Evolutionary conservation across 805 yeast species (phyloP).

Genomic region (Wickerhamomyces alni): DNA sequence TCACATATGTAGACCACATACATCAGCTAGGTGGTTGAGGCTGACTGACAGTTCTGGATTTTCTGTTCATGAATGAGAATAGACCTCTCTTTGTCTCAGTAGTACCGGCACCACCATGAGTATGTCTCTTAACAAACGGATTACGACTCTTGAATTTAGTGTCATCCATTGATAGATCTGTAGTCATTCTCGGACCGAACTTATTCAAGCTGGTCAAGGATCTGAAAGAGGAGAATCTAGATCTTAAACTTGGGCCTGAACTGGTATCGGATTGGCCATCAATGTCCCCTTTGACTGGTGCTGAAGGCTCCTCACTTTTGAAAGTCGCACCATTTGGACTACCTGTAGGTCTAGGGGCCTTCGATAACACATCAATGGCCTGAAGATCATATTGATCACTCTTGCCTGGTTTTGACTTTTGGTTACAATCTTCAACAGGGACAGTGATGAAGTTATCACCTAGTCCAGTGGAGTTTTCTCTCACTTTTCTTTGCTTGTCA

Average conservation of each 20-base stretch:
- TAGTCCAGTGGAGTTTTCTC: background rate
- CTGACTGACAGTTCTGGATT: background rate
- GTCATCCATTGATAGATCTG: too few relatives aligned
- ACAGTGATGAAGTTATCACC: background rate
- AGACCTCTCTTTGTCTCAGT: background rate
- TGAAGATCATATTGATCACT: background rate
- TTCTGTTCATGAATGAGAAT: background rate
- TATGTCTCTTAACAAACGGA: slow-evolving; percentile 1
- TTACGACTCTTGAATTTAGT: background rate
- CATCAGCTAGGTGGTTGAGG: background rate
- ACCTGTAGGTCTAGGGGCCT: background rate
- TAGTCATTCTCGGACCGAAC: background rate
- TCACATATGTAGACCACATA: too few relatives aligned
- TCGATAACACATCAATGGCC: background rate
- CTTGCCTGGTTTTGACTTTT: too few relatives aligned
- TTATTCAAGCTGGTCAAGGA: slow-evolving; percentile 4
- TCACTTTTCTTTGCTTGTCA: too few relatives aligned
- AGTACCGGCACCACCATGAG: too few relatives aligned
- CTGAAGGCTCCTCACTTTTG: too few relatives aligned
- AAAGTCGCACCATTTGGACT: background rate
- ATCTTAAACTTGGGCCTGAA: slow-evolving; percentile 4
- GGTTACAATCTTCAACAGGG: too few relatives aligned
- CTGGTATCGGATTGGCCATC: background rate
- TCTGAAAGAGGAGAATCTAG: slow-evolving; percentile 6
- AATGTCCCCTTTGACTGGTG: too few relatives aligned